Evolutionary conservation across 1,284 basidiomycete genomes (phyloP), one percentile per base, ranked within the genome.

Genomic region (Sporisorium exsertum): DNA sequence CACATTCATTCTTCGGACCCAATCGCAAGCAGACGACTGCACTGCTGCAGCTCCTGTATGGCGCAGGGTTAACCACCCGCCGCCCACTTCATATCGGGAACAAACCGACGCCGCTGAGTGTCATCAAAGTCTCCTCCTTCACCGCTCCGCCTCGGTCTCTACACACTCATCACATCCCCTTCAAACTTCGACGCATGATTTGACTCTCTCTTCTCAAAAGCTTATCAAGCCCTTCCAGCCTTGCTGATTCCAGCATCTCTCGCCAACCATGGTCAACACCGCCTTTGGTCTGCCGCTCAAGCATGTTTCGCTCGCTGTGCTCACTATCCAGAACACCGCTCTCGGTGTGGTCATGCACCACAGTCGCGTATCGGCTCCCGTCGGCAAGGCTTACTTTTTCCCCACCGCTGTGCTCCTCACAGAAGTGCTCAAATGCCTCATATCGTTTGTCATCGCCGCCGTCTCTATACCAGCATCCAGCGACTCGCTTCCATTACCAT

Each of bases 371-470:
- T 90, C 91, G 13, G 89, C 93, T 3, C 90, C 92, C 0, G 47
- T 58, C 26, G 90, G 91, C 65, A 88, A 89, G 61, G 88, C 91
- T 3, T 98, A 97, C 87, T 95, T 93, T 46, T 93, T 94, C 32
- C 93, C 94, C 16, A 91, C 94, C 8, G 95, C 95, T 46, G 95
- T 97, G 20, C 89, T 97, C 32, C 89, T 96, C 86, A 95, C 93
- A 86, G 95, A 98, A 87, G 89, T 97, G 33, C 88, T 97, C 77
- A 97, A 98, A 87, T 93, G 93, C 65, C 87, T 89, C 45, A 94
- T 97, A 80, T 97, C 95, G 20, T 88, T 95, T 62, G 82, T 89
- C 62, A 89, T 92, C 78, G 91, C 91, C 5, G 77, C 90, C 83
- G 15, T 57, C 18, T 67, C 59, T 32, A 75, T 70, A 61, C 46